A percentile compares a stretch with the other conserved stretches of the same genome.
Conservation (phyloP, 805 yeast genomes). For the Candida corydali region DNA sequence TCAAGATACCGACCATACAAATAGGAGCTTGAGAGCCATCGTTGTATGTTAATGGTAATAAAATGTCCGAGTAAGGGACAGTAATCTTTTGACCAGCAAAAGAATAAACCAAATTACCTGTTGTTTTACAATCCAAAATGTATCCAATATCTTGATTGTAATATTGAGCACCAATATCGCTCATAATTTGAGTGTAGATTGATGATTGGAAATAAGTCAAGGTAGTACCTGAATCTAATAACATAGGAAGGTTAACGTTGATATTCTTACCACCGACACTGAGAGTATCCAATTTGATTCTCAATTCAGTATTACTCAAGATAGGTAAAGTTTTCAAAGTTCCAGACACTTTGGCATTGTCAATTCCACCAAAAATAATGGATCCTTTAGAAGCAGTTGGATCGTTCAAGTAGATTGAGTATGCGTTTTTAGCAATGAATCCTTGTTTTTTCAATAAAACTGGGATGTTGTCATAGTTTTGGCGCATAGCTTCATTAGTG, state of each 20-base stretch:
- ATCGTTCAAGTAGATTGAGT: conserved; percentile 26
- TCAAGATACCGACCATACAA: conserved; percentile 18
- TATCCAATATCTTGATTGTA: conserved; percentile 14
- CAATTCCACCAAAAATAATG: conserved; percentile 24
- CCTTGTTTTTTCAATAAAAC: conserved; percentile 25
- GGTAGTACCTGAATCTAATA: conserved; percentile 26
- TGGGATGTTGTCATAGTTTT: conserved; percentile 27
- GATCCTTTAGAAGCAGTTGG: conserved; percentile 18
- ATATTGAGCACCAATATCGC: conserved; percentile 13
- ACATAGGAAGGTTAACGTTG: conserved; percentile 12
- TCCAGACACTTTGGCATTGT: conserved; percentile 21
- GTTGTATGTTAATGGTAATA: conserved; percentile 17
- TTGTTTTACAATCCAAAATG: conserved; percentile 33
- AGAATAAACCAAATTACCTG: conserved; percentile 14
- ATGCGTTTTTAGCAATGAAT: conserved; percentile 23
- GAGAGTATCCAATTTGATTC: conserved; percentile 3
- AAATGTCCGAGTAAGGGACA: conserved; percentile 14
- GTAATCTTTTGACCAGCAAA: conserved; percentile 32
- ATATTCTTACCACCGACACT: conserved; percentile 8
- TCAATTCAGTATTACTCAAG: neutral
- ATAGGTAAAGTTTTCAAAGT: conserved; percentile 16
- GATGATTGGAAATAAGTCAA: conserved; percentile 35
- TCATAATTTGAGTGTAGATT: conserved; percentile 17
- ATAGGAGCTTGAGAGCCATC: conserved; percentile 32
- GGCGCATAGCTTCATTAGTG: conserved; percentile 2